Conservation (phyloP, 352 stramenopile species). For the Elongisporangium senticosum region DNA sequence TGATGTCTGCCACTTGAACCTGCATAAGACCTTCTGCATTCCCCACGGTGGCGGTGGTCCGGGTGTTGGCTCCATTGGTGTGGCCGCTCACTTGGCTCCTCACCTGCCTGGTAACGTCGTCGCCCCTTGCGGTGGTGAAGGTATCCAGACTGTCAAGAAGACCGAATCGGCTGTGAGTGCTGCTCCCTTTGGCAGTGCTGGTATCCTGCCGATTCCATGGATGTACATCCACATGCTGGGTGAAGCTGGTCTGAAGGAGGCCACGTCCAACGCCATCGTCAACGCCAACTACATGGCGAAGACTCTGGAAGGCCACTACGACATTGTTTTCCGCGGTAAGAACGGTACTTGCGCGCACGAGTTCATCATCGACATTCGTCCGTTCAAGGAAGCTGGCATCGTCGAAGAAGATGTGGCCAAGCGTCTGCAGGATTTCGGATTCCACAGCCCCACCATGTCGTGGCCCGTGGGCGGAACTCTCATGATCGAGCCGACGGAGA, state of each 20-base stretch:
- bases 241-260: slow-evolving; percentile 91
- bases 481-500: slow-evolving; percentile 99
- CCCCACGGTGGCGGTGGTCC: slow-evolving; percentile 97
- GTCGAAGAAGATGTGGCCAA: slow-evolving; percentile 98
- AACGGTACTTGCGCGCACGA: slow-evolving; percentile 99
- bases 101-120: slow-evolving; percentile 95
- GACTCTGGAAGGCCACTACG: slow-evolving; percentile 91
- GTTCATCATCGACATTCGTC: slow-evolving; percentile 99
- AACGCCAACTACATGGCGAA: slow-evolving; percentile 99
- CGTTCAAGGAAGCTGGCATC: slow-evolving; percentile 94
- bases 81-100: slow-evolving; percentile 93
- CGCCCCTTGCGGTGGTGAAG: slow-evolving; percentile 76
- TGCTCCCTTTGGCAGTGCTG: slow-evolving; percentile 95
- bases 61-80: slow-evolving; percentile 88
- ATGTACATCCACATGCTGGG: slow-evolving; percentile 99
- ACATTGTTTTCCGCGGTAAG: slow-evolving; percentile 94
- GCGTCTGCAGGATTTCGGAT: slow-evolving; percentile 98
- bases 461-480: slow-evolving; percentile 98
- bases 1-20: slow-evolving; percentile 98
- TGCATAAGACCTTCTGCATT: slow-evolving; percentile 99
- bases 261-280: slow-evolving; percentile 94
- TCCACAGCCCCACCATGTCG: slow-evolving; percentile 99
- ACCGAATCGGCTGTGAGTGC: slow-evolving; percentile 85
- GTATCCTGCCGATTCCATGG: slow-evolving; percentile 99
- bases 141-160: slow-evolving; percentile 69